Base-by-base conservation (phyloP, 495 filamentous ascomycete species). In the Penicillium paradoxum region DNA sequence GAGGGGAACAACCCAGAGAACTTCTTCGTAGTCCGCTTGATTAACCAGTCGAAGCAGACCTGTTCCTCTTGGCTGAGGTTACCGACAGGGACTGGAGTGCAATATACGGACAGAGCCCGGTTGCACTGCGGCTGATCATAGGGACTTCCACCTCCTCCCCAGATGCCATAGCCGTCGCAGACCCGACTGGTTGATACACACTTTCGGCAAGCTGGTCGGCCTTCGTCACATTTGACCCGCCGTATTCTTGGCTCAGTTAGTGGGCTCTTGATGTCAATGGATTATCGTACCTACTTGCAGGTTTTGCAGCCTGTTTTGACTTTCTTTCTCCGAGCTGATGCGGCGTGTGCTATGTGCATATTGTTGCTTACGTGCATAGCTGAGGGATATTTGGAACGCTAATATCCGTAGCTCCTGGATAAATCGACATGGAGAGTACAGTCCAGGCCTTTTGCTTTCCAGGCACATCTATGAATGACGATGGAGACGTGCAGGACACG, bases 1-100 rank as follows among this genome's bases (percentile, higher is more conserved):
- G 81, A 83, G 45, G 76, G 70, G 45, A 84, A 86, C 58, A 82
- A 81, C 2, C 83, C 83, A 1, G 82, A 78, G 27, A 88, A 68
- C 53, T 84, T 81, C 44, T 64, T 74, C 0, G 79, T 73, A 0
- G 81, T 84, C 33, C 76, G 77, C 27, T 73, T 71, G 33, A 75
- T 73, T 53, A 86, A 85, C 41, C 83, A 70, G 56, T 84, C 75
- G 50, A 86, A 85, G 51, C 76, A 83, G 5, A 70, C 67, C 45
- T 73, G 24, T 7, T 27, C 24, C 24, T 27, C 7, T 3, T 27
- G 7, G 24, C 24, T 27, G 3, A 27, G 7, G 73, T 55, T 59
- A n/a, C 59, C 59, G 41, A 36, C 44, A 3, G 56, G 57, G n/a
- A 59, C 42, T 9, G 58, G 56, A 3, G 59, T 59, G 36, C 57